These are phyloP conservation scores for Cystobasidium slooffiae DNA, from an alignment of 1,284 basidiomycete species.

Conservation along the genomic window DNA sequence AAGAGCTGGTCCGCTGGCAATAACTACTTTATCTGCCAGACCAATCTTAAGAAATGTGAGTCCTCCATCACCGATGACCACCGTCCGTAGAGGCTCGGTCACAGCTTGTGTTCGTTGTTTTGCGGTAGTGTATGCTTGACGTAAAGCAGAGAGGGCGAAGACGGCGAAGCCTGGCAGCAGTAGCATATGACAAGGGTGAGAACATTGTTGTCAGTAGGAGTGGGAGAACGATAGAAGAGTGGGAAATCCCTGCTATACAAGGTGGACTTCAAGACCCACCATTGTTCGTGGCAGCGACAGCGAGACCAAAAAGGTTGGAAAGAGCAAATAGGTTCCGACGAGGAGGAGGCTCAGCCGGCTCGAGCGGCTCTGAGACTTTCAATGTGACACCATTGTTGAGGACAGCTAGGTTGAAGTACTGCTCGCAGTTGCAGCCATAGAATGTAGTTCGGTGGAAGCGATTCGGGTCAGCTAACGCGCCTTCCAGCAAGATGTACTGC, in stretches of 20 bases:
- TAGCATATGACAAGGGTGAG: constrained; percentile 3
- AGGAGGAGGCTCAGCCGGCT: constrained; percentile 39
- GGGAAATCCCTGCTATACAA: neutral
- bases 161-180: constrained; percentile 48
- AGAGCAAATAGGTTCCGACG: constrained; percentile 48
- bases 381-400: constrained; percentile 39
- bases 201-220: neutral
- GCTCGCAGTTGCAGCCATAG: neutral
- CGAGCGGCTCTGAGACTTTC: constrained; percentile 20
- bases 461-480: neutral
- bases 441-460: neutral
- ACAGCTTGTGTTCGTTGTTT: constrained; percentile 44
- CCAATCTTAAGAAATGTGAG: constrained; percentile 50
- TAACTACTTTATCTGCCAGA: constrained; percentile 46
- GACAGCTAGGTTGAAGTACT: constrained; percentile 40
- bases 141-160: constrained; percentile 45
- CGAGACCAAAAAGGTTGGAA: constrained; percentile 48
- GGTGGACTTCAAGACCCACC: constrained; percentile 29
- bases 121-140: constrained; percentile 36
- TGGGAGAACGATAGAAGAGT: neutral
- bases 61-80: constrained; percentile 31
- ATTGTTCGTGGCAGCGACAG: constrained; percentile 22
- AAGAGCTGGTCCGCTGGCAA: constrained; percentile 43
- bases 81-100: neutral
- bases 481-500: neutral